These are phyloP conservation scores for Calocera viscosa DNA, from an alignment of 768 basidiomycete species.

Conservation along the genomic window DNA sequence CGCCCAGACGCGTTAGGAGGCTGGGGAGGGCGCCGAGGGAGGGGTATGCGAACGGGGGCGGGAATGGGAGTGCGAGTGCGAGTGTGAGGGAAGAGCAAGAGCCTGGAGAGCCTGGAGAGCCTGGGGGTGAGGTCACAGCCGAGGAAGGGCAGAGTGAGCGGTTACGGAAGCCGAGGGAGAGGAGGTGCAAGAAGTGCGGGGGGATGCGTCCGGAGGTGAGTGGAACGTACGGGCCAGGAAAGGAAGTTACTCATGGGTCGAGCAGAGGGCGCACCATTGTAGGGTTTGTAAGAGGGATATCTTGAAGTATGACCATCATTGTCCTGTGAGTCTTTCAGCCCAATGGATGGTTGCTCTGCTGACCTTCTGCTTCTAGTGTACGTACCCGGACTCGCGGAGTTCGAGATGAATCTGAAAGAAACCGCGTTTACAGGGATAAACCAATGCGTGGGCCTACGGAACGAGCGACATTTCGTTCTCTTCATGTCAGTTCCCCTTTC, in stretches of 20 bases:
- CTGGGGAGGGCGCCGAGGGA: slow-evolving; percentile 47
- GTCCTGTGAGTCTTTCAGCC: slow-evolving; percentile 51
- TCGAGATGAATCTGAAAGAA: slow-evolving; percentile 15
- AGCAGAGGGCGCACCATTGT: slow-evolving; percentile 84
- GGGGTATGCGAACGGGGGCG: slow-evolving; percentile 28
- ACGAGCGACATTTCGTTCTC: slow-evolving; percentile 89
- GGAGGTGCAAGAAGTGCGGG: slow-evolving; percentile 58
- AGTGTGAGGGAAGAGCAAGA: slow-evolving; percentile 22
- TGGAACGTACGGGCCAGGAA: slow-evolving; percentile 11
- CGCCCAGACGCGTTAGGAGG: slow-evolving; percentile 28
- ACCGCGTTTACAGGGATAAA: slow-evolving; percentile 72
- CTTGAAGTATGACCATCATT: slow-evolving; percentile 83
- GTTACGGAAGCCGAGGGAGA: slow-evolving; percentile 40
- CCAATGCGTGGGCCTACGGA: slow-evolving; percentile 91
- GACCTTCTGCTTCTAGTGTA: slow-evolving; percentile 21
- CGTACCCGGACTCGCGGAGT: slow-evolving; percentile 7
- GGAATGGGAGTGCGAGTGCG: slow-evolving; percentile 44
- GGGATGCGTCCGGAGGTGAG: slow-evolving; percentile 66
- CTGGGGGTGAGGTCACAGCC: slow-evolving; percentile 5
- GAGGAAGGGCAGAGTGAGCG: slow-evolving; percentile 19
- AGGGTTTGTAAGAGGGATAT: slow-evolving; percentile 82
- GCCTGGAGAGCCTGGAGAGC: slow-evolving; percentile 8
- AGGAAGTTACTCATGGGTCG: slow-evolving; percentile 12
- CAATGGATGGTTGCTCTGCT: not conserved
- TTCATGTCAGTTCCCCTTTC: slow-evolving; percentile 59